phyloP scores from a whole-genome alignment of 2,329 filamentous ascomycete genomes.

The Colletotrichum sp. region DNA sequence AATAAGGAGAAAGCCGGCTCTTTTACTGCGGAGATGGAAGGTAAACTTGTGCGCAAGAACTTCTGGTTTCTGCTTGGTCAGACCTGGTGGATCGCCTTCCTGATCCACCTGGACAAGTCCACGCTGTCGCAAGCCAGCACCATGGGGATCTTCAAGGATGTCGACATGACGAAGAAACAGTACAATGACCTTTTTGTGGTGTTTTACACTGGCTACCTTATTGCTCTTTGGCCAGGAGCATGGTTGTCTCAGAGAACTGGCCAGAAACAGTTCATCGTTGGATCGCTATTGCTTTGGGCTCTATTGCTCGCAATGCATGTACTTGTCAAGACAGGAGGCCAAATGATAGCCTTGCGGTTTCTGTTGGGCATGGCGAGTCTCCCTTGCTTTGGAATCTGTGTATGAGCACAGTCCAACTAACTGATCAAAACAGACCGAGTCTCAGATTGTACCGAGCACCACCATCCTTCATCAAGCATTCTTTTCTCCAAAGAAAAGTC shows the following conservation, averaged over 20 bases:
- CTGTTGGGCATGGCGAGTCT: conserved; percentile 26
- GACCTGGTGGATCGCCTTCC: conserved; percentile 21
- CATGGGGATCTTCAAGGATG: conserved; percentile 31
- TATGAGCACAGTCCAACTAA: neutral
- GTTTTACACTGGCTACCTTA: conserved; percentile 27
- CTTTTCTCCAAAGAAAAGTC: conserved; percentile 31
- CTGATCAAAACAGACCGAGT: conserved; percentile 25
- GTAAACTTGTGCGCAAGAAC: conserved; percentile 24
- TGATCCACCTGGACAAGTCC: conserved; percentile 30
- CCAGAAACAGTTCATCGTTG: conserved; percentile 28
- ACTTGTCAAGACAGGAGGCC: conserved; percentile 24
- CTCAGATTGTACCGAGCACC: conserved; percentile 31
- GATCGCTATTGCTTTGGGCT: conserved; percentile 26
- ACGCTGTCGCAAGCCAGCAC: conserved; percentile 27
- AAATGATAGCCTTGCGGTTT: conserved; percentile 26
- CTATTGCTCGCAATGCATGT: conserved; percentile 27
- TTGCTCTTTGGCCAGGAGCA: conserved; percentile 28
- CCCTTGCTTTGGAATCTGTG: neutral
- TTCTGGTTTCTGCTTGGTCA: conserved; percentile 28
- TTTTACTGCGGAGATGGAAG: conserved; percentile 9
- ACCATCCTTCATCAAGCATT: conserved; percentile 32
- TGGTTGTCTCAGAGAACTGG: conserved; percentile 25
- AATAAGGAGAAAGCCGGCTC: conserved; percentile 21
- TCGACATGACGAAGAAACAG: conserved; percentile 24
- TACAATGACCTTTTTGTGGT: conserved; percentile 28